phyloP scores from a whole-genome alignment of 257 asterid species.

The Scutellaria minor region DNA sequence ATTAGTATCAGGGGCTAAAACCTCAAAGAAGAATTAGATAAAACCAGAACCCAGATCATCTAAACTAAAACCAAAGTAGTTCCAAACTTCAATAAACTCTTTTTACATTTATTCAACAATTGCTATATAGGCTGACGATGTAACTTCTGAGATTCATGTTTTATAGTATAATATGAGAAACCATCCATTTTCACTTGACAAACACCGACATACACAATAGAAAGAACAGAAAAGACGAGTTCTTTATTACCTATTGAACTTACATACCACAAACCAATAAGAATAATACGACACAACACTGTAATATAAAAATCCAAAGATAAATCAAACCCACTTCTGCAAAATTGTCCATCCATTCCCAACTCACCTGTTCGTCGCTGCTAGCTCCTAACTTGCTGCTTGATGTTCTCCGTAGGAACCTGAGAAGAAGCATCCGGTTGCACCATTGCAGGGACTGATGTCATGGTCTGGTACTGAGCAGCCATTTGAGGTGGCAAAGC shows the following conservation, averaged over 20 bases:
- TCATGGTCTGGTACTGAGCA: constrained; percentile 75
- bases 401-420: constrained; percentile 59
- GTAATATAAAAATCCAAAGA: constrained; percentile 41
- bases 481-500: constrained; percentile 66
- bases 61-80: background rate
- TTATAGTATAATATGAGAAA: constrained; percentile 57
- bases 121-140: constrained; percentile 42
- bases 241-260: constrained; percentile 58
- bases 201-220: constrained; percentile 39
- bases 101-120: constrained; percentile 40
- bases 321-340: constrained; percentile 63
- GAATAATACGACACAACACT: constrained; percentile 46
- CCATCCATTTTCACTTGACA: constrained; percentile 37
- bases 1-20: background rate
- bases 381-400: constrained; percentile 57
- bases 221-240: constrained; percentile 37
- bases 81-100: constrained; percentile 19
- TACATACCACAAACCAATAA: constrained; percentile 71
- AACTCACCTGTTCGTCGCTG: constrained; percentile 63
- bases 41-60: constrained; percentile 10
- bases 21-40: background rate
- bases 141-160: constrained; percentile 41
- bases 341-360: constrained; percentile 72
- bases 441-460: constrained; percentile 52
- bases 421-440: constrained; percentile 59